Evolutionary conservation across 202 grass and related monocot species (phyloP), one percentile per base, ranked within the genome.

Genomic region (Zizania palustris): DNA sequence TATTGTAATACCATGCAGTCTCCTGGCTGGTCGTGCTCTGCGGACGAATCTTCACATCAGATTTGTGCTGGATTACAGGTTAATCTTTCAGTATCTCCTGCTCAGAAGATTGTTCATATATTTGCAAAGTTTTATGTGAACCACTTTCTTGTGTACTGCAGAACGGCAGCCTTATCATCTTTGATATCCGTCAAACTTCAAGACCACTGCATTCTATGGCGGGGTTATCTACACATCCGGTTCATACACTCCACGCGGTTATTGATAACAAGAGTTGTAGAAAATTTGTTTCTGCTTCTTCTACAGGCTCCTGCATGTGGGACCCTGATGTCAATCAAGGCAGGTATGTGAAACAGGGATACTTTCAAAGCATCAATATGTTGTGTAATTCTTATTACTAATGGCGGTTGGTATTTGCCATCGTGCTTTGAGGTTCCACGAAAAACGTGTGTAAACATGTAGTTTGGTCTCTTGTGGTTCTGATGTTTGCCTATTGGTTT

Each of bases 51-150:
- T 81, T 70, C 83, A 41, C 56, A 72, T 38, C 53, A 69, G 58
- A 71, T 92, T 45, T 97, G 90, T 90, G 77, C 82, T 88, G 95
- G 95, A 69, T 79, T 98, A 70, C 95, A 94, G 91, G 95, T 94
- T 83, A 61, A 50, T 79, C 44, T 37, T 35, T 80, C 57, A 70
- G 1, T 18, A 5, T 75, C 19, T 36, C 3, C 48, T 62, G 67
- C 39, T 78, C 53, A 65, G 49, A 84, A 80, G 20, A 61, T 65
- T 45, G 69, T 60, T 79, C 43, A 75, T 78, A n/a, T 20, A 38
- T 36, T 84, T 66, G 70, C 58, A 51, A 65, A 28, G 12, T 71
- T 58, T 74, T 46, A 72, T 49, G 19, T 51, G 20, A 70, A 65
- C 63, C 21, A 1, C 4, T 33, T 46, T 64, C 14, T 83, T 77